phyloP scores from a whole-genome alignment of 2,329 filamentous ascomycete species.

The Fusarium pseudoanthophilum region DNA sequence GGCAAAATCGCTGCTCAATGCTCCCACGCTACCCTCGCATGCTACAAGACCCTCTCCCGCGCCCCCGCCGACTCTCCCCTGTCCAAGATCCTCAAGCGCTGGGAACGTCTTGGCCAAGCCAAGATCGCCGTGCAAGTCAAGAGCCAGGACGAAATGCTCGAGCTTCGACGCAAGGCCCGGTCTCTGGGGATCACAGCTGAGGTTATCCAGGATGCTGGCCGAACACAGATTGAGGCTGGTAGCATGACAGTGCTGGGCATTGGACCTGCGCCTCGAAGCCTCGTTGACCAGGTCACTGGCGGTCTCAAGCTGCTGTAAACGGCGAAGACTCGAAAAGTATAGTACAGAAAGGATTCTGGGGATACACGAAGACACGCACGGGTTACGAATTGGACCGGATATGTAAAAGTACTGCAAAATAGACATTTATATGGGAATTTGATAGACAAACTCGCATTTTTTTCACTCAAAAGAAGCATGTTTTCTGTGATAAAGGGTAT shows the following conservation, averaged over 20 bases:
- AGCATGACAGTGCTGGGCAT: slow-evolving; percentile 93
- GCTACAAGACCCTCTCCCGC: slow-evolving; percentile 84
- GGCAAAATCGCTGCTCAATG: slow-evolving; percentile 98
- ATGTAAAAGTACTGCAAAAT: slow-evolving; percentile 26
- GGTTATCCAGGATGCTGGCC: slow-evolving; percentile 93
- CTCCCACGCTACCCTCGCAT: slow-evolving; percentile 94
- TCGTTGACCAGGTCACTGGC: slow-evolving; percentile 88
- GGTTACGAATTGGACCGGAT: slow-evolving; percentile 22
- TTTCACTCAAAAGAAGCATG: background rate
- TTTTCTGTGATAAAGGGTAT: slow-evolving; percentile 39
- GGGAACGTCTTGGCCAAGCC: slow-evolving; percentile 88
- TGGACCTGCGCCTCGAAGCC: slow-evolving; percentile 82
- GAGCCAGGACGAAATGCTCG: slow-evolving; percentile 83
- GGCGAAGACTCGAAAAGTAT: background rate
- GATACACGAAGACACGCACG: slow-evolving; percentile 1
- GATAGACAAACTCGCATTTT: slow-evolving; percentile 8
- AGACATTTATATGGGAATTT: slow-evolving; percentile 16
- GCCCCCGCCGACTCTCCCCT: slow-evolving; percentile 64
- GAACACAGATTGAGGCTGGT: slow-evolving; percentile 94
- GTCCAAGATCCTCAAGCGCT: slow-evolving; percentile 77
- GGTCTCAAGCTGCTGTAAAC: slow-evolving; percentile 81
- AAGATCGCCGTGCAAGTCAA: slow-evolving; percentile 94
- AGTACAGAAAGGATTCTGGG: background rate
- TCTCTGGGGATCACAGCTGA: slow-evolving; percentile 87
- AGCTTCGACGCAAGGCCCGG: slow-evolving; percentile 79